Percentiles rank a stretch among this genome's conserved stretches.
These are phyloP conservation scores for Persicaria maculosa DNA, from an alignment of 148 eudicot genomes.

Conservation along the genomic window DNA sequence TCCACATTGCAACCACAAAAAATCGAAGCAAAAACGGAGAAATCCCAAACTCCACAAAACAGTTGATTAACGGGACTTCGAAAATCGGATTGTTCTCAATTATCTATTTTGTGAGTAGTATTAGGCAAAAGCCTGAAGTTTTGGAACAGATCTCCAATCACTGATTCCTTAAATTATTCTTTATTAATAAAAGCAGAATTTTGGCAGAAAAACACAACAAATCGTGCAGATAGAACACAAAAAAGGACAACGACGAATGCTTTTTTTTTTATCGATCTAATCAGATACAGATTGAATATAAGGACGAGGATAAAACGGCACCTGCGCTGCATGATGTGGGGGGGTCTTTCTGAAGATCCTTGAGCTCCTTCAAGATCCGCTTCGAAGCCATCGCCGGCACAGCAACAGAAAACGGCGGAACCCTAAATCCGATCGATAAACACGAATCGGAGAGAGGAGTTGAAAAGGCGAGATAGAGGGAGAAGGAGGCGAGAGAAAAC, in stretches of 20 bases:
- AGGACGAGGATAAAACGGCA: constrained; percentile 8
- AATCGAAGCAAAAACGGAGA: not conserved
- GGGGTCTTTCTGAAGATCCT: constrained; percentile 82
- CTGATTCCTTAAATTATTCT: not conserved
- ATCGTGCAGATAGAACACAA: not conserved
- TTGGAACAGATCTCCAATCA: not conserved
- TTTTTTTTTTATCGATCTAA: not conserved
- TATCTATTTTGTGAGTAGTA: not conserved
- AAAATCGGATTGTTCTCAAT: not conserved
- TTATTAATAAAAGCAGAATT: not conserved
- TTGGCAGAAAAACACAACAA: not conserved
- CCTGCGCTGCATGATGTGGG: constrained; percentile 79
- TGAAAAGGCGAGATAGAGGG: not conserved
- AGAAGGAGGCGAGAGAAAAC: not conserved
- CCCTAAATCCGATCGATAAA: not conserved
- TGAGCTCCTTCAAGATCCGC: constrained; percentile 78
- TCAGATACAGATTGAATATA: not conserved
- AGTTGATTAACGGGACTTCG: too few relatives aligned
- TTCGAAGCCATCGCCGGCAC: constrained; percentile 54
- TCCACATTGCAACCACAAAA: not conserved
- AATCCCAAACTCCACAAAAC: not conserved
- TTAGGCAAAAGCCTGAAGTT: not conserved
- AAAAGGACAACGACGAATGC: not conserved
- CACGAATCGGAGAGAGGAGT: not conserved
- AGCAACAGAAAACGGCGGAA: not conserved